Evolutionary conservation across 2,329 filamentous ascomycete genomes (phyloP).

Genomic region (Aspergillus phoenicis): DNA sequence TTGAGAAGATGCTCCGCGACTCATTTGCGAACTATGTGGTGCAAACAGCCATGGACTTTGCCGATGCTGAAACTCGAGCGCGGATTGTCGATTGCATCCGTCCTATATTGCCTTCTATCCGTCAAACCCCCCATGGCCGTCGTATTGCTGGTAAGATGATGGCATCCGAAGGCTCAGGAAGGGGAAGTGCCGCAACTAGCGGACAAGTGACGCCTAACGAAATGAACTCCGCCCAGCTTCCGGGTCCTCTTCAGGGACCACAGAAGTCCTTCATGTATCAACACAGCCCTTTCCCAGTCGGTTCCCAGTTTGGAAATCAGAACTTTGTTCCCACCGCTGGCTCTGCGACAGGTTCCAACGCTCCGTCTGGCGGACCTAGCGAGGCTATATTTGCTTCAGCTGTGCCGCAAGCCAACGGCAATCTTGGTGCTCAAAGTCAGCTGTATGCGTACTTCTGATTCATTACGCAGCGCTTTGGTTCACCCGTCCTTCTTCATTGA

Average conservation of each 20-base stretch:
- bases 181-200: conserved; percentile 42
- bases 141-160: conserved; percentile 88
- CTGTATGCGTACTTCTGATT: conserved; percentile 39
- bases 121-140: conserved; percentile 89
- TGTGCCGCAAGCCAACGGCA: conserved; percentile 31
- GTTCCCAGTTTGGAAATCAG: conserved; percentile 32
- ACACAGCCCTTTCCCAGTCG: conserved; percentile 30
- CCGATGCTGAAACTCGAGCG: conserved; percentile 71
- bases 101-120: conserved; percentile 79
- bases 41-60: conserved; percentile 89
- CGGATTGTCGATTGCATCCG: conserved; percentile 82
- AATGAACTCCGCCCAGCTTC: conserved; percentile 39
- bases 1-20: conserved; percentile 87
- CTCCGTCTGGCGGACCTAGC: conserved; percentile 30
- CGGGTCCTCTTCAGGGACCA: conserved; percentile 32
- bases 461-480: conserved; percentile 18
- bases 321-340: conserved; percentile 27
- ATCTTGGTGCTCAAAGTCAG: conserved; percentile 32
- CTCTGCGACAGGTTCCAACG: conserved; percentile 27
- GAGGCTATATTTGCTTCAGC: conserved; percentile 37
- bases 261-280: conserved; percentile 36
- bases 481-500: conserved; percentile 27
- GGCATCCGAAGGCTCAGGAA: conserved; percentile 52
- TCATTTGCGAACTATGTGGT: conserved; percentile 97
- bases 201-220: conserved; percentile 46